Percentiles rank a stretch among this genome's conserved stretches.
Conservation (phyloP, 2,329 filamentous ascomycete species). For the Colletotrichum sp. region DNA sequence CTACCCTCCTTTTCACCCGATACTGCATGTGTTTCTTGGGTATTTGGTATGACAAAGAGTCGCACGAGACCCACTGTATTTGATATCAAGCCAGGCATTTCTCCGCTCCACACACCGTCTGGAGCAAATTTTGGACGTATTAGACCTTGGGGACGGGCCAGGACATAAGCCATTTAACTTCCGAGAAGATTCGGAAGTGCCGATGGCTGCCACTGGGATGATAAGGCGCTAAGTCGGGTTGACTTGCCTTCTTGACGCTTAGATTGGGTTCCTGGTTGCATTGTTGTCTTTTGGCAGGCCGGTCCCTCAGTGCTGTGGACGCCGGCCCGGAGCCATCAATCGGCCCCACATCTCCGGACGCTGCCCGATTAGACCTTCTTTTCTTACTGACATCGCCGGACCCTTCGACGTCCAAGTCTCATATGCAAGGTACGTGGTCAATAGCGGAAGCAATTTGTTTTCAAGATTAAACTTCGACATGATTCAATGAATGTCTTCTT, state of each 20-base stretch:
- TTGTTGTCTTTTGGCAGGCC: neutral
- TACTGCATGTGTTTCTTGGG: neutral
- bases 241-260: neutral
- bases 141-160: neutral
- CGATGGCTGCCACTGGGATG: neutral
- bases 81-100: neutral
- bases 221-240: neutral
- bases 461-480: too few relatives aligned
- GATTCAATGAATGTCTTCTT: neutral
- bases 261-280: neutral
- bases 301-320: neutral
- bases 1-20: neutral
- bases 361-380: neutral
- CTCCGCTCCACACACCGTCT: neutral
- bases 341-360: neutral
- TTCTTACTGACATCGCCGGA: neutral
- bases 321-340: neutral
- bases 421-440: too few relatives aligned
- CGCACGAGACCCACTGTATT: rapidly evolving
- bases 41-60: rapidly evolving
- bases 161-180: neutral
- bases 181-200: neutral
- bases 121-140: neutral
- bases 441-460: too few relatives aligned
- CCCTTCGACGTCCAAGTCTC: too few relatives aligned